Conservation (phyloP, 768 basidiomycete genomes). For the Tephrocybe sp. region DNA sequence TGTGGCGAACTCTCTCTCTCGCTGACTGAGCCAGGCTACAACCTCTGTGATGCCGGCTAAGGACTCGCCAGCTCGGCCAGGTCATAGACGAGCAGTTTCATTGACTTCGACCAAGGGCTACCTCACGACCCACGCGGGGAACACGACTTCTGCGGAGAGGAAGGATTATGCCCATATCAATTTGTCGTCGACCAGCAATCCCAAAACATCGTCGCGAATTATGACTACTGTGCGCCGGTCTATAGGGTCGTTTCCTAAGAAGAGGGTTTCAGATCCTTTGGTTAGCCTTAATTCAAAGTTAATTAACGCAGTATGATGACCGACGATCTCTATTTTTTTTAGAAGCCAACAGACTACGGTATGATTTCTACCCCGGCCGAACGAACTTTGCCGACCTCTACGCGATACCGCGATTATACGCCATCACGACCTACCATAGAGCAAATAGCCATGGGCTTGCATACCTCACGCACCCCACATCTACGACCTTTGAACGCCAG, state of each 20-base stretch:
- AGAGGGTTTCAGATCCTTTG: conserved; percentile 16
- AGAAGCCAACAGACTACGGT: conserved; percentile 22
- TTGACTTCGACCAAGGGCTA: conserved; percentile 9
- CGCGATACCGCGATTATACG: conserved; percentile 40
- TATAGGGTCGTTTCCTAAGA: conserved; percentile 22
- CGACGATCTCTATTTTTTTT: not conserved
- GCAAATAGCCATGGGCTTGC: conserved; percentile 81
- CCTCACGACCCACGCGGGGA: conserved; percentile 4
- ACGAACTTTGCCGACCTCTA: conserved; percentile 25
- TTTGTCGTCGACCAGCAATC: conserved; percentile 7
- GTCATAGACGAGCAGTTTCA: conserved; percentile 16
- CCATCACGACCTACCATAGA: conserved; percentile 61
- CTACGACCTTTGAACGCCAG: conserved; percentile 43
- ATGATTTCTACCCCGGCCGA: conserved; percentile 46
- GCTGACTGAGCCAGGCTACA: not conserved
- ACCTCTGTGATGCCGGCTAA: conserved; percentile 13
- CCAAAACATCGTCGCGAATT: conserved; percentile 23
- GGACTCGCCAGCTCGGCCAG: conserved; percentile 14
- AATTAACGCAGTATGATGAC: not conserved
- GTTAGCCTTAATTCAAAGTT: conserved; percentile 9
- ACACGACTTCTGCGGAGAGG: not conserved
- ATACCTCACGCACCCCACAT: conserved; percentile 76
- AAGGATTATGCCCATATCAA: conserved; percentile 6
- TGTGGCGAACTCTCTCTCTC: not conserved
- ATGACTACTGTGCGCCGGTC: conserved; percentile 23